Percentiles rank a stretch among this genome's conserved stretches.
Evolutionary conservation across 228 moss, liverwort and hornwort genomes (phyloP).

Genomic region (Sphagnum fallax): DNA sequence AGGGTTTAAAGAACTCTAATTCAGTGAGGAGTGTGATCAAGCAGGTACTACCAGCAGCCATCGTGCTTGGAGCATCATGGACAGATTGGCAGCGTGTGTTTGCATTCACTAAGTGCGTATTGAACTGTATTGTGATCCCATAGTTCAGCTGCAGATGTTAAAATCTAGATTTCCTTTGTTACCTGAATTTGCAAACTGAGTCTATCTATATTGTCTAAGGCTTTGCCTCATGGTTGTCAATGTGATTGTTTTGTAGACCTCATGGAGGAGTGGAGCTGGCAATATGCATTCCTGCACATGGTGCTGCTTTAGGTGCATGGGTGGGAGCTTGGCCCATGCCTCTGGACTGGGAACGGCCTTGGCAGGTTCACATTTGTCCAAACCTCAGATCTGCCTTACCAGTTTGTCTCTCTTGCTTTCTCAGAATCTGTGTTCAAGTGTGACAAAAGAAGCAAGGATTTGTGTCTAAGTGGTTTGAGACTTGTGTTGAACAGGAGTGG

Average conservation of each 20-base stretch:
- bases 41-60: constrained; percentile 78
- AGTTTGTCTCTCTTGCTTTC: background rate
- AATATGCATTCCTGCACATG: constrained; percentile 85
- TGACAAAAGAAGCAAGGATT: background rate
- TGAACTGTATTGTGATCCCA: background rate
- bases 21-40: background rate
- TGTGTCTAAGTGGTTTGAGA: background rate
- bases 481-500: constrained; percentile 51
- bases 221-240: background rate
- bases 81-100: constrained; percentile 80
- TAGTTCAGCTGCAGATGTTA: too few relatives aligned
- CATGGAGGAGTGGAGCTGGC: constrained; percentile 70
- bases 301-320: constrained; percentile 89
- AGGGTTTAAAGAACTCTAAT: too few relatives aligned
- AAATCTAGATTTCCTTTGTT: too few relatives aligned
- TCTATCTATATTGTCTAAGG: too few relatives aligned
- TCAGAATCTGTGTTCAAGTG: background rate
- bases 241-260: constrained; percentile 33
- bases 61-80: constrained; percentile 63
- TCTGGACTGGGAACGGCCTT: constrained; percentile 95
- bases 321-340: constrained; percentile 98
- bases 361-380: constrained; percentile 55
- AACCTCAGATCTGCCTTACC: background rate
- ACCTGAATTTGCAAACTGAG: too few relatives aligned
- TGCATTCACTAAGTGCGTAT: constrained; percentile 59